Evolutionary conservation across 2,329 filamentous ascomycete genomes (phyloP), one percentile per base, ranked within the genome.

Genomic region (Diaporthe vaccinii): DNA sequence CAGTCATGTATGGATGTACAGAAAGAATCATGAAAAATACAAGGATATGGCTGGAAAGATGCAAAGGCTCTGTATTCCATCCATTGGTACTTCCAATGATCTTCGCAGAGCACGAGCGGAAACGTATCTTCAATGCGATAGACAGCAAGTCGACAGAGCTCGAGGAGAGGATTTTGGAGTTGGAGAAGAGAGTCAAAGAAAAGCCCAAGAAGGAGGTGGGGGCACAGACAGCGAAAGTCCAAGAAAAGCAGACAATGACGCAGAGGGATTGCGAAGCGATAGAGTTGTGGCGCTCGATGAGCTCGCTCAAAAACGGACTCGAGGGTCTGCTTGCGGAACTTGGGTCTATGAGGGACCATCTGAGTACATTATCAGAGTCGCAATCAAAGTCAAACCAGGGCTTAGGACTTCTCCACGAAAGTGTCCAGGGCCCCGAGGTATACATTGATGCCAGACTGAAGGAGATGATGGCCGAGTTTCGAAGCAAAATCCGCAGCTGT

Each of bases 1-100:
- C 75, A 1, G 76, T 78, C 25, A 72, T 77, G 31, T 80, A 80
- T 59, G 79, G 78, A 10, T 79, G 77, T 46, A 78, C 77, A 3
- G 10, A 55, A 5, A 22, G 72, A 1, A 17, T 28, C 7, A 74
- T 73, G 1, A 20, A 67, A 1, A 39, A 75, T 4, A 72, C 72
- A 34, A 17, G 3, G 9, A 0, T 0, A 0, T 77, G 62, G 61
- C 28, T 79, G 12, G 9, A 39, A 14, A 49, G 59, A 7, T 44
- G 65, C 46, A 73, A 74, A 49, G 14, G 15, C 2, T 75, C 61
- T 12, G 62, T 57, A 14, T 79, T 77, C 12, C 72, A 79, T 17
- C 79, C 78, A 0, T 58, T 80, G 1, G 58, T 79, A 10, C 72
- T 80, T 1, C 77, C 78, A 4, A 78, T 80, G 77, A 34, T 79